Evolutionary conservation across 164 flowering plant genomes (phyloP), one percentile per base, ranked within the genome.

Genomic region (Piper longum): DNA sequence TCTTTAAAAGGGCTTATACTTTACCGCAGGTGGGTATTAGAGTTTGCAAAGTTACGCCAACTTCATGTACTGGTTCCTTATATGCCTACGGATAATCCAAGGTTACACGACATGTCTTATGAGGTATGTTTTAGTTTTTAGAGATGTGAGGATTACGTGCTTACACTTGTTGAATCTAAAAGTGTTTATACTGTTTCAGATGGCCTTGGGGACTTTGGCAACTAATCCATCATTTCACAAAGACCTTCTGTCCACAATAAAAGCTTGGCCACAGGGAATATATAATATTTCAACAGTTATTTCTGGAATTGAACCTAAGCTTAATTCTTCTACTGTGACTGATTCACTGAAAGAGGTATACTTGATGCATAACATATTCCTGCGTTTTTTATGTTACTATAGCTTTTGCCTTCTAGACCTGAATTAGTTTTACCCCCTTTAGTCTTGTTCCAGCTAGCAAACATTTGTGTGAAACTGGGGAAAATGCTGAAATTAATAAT

Each of bases 21-120:
- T 63, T 57, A 66, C 64, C 41, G 56, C 85, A 95, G 99, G 76
- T 95, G 97, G 99, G 87, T 89, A 72, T 88, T 91, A 81, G 95
- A 86, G 70, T 95, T 91, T 81, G 96, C 99, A 67, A 97, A 95
- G 73, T 91, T 91, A 14, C 99, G 97, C 56, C 99, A 95, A 71
- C 99, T 95, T 67, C 95, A 93, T 54, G 88, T 89, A 41, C 76
- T 95, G 75, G 96, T 85, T 74, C 97, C 89, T 56, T 85, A 84
- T 62, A 88, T 95, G 62, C 97, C 97, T 65, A 95, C 89, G 64
- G 87, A 82, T 62, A 82, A 82, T 66, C 99, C 99, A 59, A 85
- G 81, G 75, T 71, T 95, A 69, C 86, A 88, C 63, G 96, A 95
- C 73, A 87, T 95, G 73, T 91, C 88, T 64, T 95, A 95, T 81